Evolutionary conservation across 176 grass and related monocot genomes (phyloP).

Genomic region (Dactylis glomerata): DNA sequence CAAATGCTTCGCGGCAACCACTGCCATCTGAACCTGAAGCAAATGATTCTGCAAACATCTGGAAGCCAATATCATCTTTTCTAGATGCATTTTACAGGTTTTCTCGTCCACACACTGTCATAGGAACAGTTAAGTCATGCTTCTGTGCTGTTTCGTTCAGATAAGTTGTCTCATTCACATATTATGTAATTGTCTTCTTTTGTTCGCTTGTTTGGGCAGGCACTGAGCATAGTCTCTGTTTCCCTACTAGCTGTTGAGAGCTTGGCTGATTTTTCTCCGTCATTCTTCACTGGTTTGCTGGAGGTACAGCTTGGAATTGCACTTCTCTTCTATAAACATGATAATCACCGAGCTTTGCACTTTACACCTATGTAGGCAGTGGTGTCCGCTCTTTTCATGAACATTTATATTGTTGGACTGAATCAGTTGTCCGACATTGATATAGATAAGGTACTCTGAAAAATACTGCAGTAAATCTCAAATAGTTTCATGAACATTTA

Average conservation of each 20-base stretch:
- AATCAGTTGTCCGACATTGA: conserved; percentile 94
- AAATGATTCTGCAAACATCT: conserved; percentile 40
- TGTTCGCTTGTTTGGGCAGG: too few species aligned
- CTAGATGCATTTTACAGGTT: conserved; percentile 90
- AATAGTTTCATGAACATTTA: too few species aligned
- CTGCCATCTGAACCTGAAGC: conserved; percentile 59
- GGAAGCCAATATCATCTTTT: conserved; percentile 51
- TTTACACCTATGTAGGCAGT: conserved; percentile 59
- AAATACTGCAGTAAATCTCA: background rate
- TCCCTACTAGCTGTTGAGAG: too few species aligned
- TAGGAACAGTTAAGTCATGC: conserved; percentile 92
- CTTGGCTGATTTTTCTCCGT: too few species aligned
- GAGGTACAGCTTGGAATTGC: conserved; percentile 47
- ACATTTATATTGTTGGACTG: conserved; percentile 96
- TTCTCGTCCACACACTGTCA: conserved; percentile 87
- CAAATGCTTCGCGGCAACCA: conserved; percentile 49
- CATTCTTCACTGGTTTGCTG: too few species aligned
- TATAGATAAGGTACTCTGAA: conserved; percentile 79
- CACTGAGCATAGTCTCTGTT: conserved; percentile 94
- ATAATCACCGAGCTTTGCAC: too few species aligned
- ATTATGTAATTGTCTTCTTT: too few species aligned
- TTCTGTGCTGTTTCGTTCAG: too few species aligned
- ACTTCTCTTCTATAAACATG: conserved; percentile 34
- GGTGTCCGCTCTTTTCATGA: conserved; percentile 92
- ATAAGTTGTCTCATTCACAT: too few species aligned